Base-by-base conservation (phyloP, 768 basidiomycete species). In the Leccinum aurantiacum region DNA sequence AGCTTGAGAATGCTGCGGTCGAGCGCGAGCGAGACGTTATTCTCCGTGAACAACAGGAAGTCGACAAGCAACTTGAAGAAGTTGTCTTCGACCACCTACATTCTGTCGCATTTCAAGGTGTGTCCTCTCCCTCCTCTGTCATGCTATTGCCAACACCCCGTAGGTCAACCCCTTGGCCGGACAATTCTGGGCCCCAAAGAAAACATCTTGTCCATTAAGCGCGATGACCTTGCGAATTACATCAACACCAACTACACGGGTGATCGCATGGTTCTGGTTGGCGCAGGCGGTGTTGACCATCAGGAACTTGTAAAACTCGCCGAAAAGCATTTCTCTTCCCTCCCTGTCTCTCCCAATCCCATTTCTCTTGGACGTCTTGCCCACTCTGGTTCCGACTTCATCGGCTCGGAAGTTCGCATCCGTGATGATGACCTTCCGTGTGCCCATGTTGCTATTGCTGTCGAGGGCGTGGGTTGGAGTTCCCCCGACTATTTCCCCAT, bases 401-500 rank as follows among this genome's bases (percentile, higher is more conserved):
- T 93, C 61, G 97, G 97, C 56, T 91, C 95, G 17, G 97, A 99
- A 74, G 96, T 98, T 61, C 90, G 96, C 68, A 78, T 98, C 62
- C 90, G 96, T 52, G 93, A 99, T 73, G 97, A 98, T 78, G 88
- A 89, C 58, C 79, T 90, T 72, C 83, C 88, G 25, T 94, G 93
- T 6, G 90, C 91, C 60, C 90, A 98, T 80, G 83, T 99, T 70
- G 96, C 96, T 63, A 90, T 99, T 69, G 93, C 97, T 31, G 95
- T 98, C 50, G 95, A 98, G 75, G 97, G 97, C 74, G 95, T 96
- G 58, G 88, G 93, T 76, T 98, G 96, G 95, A 92, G 89, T 68
- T 94, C 91, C 10, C 95, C 96, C 29, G 97, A 99, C 78, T 98
- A 98, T 82, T 98, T 93, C 87, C 93, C 95, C 62, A 96, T 99